Conservation (phyloP, 345 rosid genomes). For the Clausena lansium region DNA sequence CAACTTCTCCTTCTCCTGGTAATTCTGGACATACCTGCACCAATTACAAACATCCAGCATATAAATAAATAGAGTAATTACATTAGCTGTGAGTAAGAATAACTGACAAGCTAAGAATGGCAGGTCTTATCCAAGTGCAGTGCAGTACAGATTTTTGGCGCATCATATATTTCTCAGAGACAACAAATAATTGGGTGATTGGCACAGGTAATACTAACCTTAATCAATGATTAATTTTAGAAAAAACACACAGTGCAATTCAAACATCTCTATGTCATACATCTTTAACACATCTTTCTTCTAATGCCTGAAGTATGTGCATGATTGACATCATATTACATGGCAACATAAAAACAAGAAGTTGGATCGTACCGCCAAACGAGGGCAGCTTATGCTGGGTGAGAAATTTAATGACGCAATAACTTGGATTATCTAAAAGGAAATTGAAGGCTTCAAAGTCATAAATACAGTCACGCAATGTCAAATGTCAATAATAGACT, state of each 20-base stretch:
- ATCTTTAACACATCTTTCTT: not conserved
- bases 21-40: constrained; percentile 55
- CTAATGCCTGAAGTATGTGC: not conserved
- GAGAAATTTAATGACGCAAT: not conserved
- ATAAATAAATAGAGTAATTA: not conserved
- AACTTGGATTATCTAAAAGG: not conserved
- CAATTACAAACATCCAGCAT: not conserved
- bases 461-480: not conserved
- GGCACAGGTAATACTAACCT: not conserved
- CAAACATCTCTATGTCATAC: not conserved
- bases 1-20: constrained; percentile 57
- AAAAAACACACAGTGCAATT: not conserved
- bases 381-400: not conserved
- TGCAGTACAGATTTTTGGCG: not conserved
- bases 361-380: not conserved
- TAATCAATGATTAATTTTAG: not conserved
- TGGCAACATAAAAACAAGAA: not conserved
- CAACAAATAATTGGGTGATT: not conserved
- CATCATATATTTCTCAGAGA: not conserved
- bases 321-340: not conserved
- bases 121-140: not conserved
- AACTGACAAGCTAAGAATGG: not conserved
- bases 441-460: not conserved
- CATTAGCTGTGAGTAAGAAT: not conserved
- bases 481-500: not conserved